Conservation (phyloP, 352 stramenopile genomes). For the Phytophthora pinifolia region DNA sequence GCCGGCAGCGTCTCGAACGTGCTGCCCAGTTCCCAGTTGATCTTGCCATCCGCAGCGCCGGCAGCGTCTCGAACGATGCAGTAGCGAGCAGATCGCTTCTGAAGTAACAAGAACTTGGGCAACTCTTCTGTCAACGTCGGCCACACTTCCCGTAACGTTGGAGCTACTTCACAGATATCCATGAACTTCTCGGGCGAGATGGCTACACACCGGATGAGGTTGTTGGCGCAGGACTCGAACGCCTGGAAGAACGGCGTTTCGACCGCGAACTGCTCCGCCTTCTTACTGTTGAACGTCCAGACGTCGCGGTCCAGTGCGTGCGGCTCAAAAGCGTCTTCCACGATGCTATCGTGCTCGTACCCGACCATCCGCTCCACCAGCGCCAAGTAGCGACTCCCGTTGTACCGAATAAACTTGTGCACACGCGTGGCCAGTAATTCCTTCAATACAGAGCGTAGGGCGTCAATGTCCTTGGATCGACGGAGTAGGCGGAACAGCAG, state of each 20-base stretch:
- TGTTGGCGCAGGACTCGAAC: slow-evolving; percentile 35
- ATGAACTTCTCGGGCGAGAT: slow-evolving; percentile 7
- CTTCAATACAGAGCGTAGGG: slow-evolving; percentile 41
- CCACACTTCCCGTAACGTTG: slow-evolving; percentile 47
- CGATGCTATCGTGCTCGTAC: slow-evolving; percentile 37
- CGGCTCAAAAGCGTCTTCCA: slow-evolving; percentile 41
- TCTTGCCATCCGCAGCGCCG: too few relatives aligned
- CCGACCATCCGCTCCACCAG: slow-evolving; percentile 51
- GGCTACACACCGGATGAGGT: slow-evolving; percentile 35
- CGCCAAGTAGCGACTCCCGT: slow-evolving; percentile 36
- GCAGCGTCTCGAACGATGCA: slow-evolving; percentile 26
- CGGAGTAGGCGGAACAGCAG: slow-evolving; percentile 61
- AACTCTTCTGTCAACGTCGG: slow-evolving; percentile 41
- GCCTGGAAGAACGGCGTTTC: slow-evolving; percentile 26
- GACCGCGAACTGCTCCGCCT: slow-evolving; percentile 16
- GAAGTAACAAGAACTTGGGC: slow-evolving; percentile 57
- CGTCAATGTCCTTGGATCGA: slow-evolving; percentile 12
- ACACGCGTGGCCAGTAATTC: slow-evolving; percentile 51
- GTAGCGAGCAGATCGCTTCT: slow-evolving; percentile 62
- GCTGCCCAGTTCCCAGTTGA: too few relatives aligned
- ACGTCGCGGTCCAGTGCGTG: slow-evolving; percentile 37
- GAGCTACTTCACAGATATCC: slow-evolving; percentile 4
- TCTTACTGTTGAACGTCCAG: slow-evolving; percentile 34
- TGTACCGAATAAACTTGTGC: slow-evolving; percentile 61
- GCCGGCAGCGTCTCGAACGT: too few relatives aligned